Percentiles rank a stretch among this genome's conserved stretches.
Conservation (phyloP, 805 yeast species). For the Peterozyma xylosa region DNA sequence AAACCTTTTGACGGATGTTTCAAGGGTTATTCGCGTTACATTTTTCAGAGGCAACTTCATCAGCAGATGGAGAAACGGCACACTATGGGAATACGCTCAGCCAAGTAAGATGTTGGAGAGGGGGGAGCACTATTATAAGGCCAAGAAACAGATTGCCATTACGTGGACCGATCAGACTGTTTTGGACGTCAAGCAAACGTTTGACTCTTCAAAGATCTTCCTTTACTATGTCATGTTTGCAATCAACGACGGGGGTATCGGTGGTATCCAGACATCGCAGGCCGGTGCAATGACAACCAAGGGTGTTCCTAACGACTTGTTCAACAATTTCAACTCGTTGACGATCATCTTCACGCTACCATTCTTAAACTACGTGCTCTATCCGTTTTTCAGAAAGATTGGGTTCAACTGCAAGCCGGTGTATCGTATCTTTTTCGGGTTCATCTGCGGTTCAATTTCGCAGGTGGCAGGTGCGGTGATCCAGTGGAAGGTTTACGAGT, state of each 20-base stretch:
- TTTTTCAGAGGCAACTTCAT: slow-evolving; percentile 33
- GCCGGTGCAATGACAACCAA: slow-evolving; percentile 45
- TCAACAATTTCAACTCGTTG: slow-evolving; percentile 45
- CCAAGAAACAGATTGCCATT: slow-evolving; percentile 21
- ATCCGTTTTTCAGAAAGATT: slow-evolving; percentile 34
- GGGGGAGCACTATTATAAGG: slow-evolving; percentile 25
- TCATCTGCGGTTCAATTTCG: slow-evolving; percentile 34
- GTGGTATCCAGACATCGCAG: slow-evolving; percentile 39
- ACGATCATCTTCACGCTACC: slow-evolving; percentile 44
- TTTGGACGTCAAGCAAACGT: slow-evolving; percentile 32
- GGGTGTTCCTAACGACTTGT: slow-evolving; percentile 49
- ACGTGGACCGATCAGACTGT: slow-evolving; percentile 22
- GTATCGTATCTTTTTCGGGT: slow-evolving; percentile 38
- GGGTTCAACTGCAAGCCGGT: slow-evolving; percentile 34
- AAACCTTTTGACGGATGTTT: slow-evolving; percentile 32
- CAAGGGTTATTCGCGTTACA: slow-evolving; percentile 28
- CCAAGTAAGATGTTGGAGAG: slow-evolving; percentile 32
- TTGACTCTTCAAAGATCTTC: slow-evolving; percentile 36
- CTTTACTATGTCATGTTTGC: slow-evolving; percentile 30
- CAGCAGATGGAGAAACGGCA: slow-evolving; percentile 24
- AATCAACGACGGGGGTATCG: slow-evolving; percentile 38
- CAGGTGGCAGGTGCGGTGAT: slow-evolving; percentile 40
- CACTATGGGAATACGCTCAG: slow-evolving; percentile 39
- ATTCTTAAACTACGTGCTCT: slow-evolving; percentile 34
- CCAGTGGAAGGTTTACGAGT: slow-evolving; percentile 34